Percentiles rank a stretch among this genome's conserved stretches.
These are phyloP conservation scores for Penicillium roqueforti DNA, from an alignment of 495 filamentous ascomycete genomes.

Conservation along the genomic window DNA sequence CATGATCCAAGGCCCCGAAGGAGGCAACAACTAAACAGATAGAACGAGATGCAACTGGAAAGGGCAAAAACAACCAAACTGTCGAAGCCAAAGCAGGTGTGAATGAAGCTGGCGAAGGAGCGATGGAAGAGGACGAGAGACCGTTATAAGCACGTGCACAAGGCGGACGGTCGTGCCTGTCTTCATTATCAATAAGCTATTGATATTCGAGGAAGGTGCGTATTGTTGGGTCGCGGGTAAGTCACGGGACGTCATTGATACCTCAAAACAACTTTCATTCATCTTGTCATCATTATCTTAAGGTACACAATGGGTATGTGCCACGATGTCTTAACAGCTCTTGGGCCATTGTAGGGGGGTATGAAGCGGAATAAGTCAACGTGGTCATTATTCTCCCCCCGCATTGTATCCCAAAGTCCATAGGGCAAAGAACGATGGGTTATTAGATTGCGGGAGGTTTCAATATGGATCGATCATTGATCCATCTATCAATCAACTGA, in stretches of 20 bases:
- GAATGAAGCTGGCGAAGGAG: constrained; percentile 9
- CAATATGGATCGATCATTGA: not conserved
- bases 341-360: constrained; percentile 39
- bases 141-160: not conserved
- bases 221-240: not conserved
- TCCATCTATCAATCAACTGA: not conserved
- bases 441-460: constrained; percentile 72
- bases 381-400: constrained; percentile 56
- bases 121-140: constrained; percentile 9
- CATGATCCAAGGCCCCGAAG: constrained; percentile 24
- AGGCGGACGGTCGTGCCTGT: not conserved
- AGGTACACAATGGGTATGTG: constrained; percentile 23
- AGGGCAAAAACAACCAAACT: constrained; percentile 5
- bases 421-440: constrained; percentile 43
- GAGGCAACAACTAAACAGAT: constrained; percentile 2
- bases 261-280: not conserved
- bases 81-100: not conserved
- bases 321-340: constrained; percentile 43
- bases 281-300: not conserved
- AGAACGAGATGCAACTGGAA: constrained; percentile 5
- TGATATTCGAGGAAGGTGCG: not conserved
- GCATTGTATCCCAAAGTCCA: constrained; percentile 69
- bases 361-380: constrained; percentile 50
- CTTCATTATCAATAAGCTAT: no score
- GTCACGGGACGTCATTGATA: constrained; percentile 3